Evolutionary conservation across 768 basidiomycete genomes (phyloP), one percentile per base, ranked within the genome.

Genomic region (Termitomyces sp.): DNA sequence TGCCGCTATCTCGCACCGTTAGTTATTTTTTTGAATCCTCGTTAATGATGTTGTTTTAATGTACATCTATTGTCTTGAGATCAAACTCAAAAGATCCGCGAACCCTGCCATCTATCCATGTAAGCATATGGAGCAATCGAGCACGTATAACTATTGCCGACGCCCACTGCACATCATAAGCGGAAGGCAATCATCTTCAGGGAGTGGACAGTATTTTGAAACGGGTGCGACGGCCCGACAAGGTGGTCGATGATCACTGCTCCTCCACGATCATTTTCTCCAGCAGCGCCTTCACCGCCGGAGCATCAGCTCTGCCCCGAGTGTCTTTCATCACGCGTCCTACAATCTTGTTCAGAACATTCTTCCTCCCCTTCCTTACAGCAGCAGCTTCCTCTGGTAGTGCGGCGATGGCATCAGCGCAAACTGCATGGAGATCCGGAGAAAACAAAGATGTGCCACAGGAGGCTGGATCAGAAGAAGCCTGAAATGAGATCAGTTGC

Each of bases 271-370:
- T 72, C 50, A 85, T 60, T 53, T 75, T 73, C 52, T 78, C 73
- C 42, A 96, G 63, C 58, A 76, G 70, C 28, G 67, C 70, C 63
- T 73, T 81, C 19, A 81, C 83, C 27, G 73, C 73, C 55, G 77
- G 76, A 0, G 93, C 89, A 70, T 96, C 86, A 14, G 87, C 91
- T 44, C 83, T 79, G 16, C 96, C 96, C 56, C 82, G 75, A 60
- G 85, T 90, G 49, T 80, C 69, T 69, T 85, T 87, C 91, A 98
- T 94, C 28, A 96, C 90, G 63, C 82, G 77, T 0, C 94, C 94
- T 1, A 95, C 77, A 43, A 98, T 76, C 59, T 87, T 86, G 73
- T 89, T 89, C 39, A 94, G 61, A 5, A 91, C 91, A 57, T 86
- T 88, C n/a, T 70, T 71, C 52, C 88, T 87, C 0, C 95, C 94